These are phyloP conservation scores for Argentina anserina DNA, from an alignment of 306 rosid genomes.

Conservation along the genomic window DNA sequence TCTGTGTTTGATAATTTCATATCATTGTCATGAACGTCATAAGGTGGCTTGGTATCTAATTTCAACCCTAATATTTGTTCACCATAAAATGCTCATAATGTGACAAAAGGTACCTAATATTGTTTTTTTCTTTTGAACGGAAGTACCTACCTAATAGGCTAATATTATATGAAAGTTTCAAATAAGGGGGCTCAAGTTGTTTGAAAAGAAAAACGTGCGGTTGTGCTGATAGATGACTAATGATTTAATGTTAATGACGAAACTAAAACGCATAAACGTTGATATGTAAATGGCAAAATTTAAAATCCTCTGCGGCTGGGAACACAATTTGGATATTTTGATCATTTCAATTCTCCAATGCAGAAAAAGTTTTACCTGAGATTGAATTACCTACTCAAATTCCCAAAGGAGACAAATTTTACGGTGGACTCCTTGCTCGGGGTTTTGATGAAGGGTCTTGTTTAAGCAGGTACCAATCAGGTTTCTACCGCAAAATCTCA, in stretches of 20 bases:
- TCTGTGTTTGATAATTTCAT: not conserved
- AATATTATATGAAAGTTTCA: not conserved
- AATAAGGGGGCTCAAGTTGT: not conserved
- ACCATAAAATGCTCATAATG: not conserved
- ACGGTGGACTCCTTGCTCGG: slow-evolving; percentile 52
- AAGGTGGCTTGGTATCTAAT: not conserved
- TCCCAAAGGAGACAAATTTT: slow-evolving; percentile 34
- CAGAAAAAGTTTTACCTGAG: slow-evolving; percentile 28
- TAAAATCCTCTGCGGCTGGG: not conserved
- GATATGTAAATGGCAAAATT: not conserved
- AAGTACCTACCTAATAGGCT: no score
- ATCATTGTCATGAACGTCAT: not conserved
- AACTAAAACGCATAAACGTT: not conserved
- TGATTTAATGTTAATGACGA: not conserved
- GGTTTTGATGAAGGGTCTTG: slow-evolving; percentile 60
- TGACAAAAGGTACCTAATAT: not conserved
- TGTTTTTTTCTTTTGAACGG: no score
- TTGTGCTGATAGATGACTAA: not conserved
- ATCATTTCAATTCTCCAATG: slow-evolving; percentile 28
- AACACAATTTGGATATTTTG: no score
- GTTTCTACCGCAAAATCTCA: slow-evolving; percentile 33
- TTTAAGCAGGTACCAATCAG: slow-evolving; percentile 59
- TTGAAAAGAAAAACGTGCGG: no score
- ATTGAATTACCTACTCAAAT: slow-evolving; percentile 6
- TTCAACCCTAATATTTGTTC: not conserved